Percentiles rank a stretch among this genome's conserved stretches.
These are phyloP conservation scores for Tremellales sp. DNA, from an alignment of 1,284 basidiomycete species.

Conservation along the genomic window DNA sequence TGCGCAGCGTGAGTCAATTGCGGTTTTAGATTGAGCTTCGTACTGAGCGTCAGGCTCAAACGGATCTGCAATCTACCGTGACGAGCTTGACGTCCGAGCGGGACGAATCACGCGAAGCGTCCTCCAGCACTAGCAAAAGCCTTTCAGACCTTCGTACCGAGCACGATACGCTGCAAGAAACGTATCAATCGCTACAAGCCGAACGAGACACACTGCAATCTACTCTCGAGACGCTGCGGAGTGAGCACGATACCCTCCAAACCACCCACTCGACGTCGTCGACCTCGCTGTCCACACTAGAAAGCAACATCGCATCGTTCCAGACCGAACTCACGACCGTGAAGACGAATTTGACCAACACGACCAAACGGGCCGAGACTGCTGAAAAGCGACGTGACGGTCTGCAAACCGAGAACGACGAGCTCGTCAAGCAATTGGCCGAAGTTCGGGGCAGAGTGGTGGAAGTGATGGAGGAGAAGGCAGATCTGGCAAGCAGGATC, in stretches of 20 bases:
- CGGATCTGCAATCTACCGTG: conserved; percentile 16
- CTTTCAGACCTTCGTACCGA: conserved; percentile 18
- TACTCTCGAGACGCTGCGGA: conserved; percentile 6
- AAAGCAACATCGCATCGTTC: conserved; percentile 10
- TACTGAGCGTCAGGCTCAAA: conserved; percentile 1
- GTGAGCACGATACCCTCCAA: conserved; percentile 5
- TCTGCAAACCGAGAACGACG: conserved; percentile 44
- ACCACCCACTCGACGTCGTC: conserved; percentile 3
- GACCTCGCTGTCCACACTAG: conserved; percentile 8
- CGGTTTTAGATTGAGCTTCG: not conserved
- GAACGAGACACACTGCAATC: conserved; percentile 14
- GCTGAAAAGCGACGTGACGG: conserved; percentile 38
- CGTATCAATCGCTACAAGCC: conserved; percentile 15
- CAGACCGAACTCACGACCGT: conserved; percentile 20
- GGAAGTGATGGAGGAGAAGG: conserved; percentile 44
- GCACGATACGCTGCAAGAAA: conserved; percentile 13
- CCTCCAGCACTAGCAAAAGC: conserved; percentile 2
- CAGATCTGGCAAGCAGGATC: conserved; percentile 29
- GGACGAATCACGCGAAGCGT: conserved; percentile 11
- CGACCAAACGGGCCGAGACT: conserved; percentile 37
- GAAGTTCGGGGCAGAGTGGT: conserved; percentile 45
- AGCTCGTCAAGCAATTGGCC: conserved; percentile 45
- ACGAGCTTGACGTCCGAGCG: conserved; percentile 12
- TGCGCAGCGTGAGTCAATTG: conserved; percentile 37
- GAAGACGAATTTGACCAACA: conserved; percentile 18